phyloP scores from a whole-genome alignment of 208 protist genomes.

The Trichomonas tenax region DNA sequence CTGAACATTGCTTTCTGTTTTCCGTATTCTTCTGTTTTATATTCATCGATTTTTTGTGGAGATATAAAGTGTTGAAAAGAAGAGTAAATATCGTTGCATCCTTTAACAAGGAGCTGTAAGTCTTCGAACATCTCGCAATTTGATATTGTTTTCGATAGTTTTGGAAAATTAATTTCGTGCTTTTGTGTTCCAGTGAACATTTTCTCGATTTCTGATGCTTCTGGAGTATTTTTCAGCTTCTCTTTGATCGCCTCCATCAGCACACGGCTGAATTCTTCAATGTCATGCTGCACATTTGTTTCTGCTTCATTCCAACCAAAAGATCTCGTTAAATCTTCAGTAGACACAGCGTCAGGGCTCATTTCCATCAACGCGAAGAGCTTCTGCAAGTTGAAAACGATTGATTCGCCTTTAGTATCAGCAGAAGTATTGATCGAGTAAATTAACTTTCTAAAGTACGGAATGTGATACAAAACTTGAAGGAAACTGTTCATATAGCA shows the following conservation, averaged over 20 bases:
- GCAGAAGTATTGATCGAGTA: not conserved
- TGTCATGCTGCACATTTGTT: not conserved
- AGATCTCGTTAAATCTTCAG: not conserved
- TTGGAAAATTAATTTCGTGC: not conserved
- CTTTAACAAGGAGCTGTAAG: not conserved
- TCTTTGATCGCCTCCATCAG: not conserved
- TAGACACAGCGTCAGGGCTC: not conserved
- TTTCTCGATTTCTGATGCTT: not conserved
- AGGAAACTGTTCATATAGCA: constrained; percentile 1
- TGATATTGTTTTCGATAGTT: not conserved
- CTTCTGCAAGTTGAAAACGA: not conserved
- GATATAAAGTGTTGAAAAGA: not conserved
- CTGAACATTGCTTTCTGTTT: constrained; percentile 58
- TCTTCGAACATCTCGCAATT: not conserved
- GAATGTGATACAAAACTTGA: not conserved
- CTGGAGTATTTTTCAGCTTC: not conserved
- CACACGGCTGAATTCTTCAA: not conserved
- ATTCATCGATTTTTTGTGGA: constrained; percentile 58
- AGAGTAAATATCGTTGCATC: not conserved
- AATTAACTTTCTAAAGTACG: not conserved
- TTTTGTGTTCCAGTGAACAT: not conserved
- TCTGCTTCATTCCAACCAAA: not conserved
- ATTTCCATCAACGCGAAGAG: not conserved
- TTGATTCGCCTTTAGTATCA: not conserved
- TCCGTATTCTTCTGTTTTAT: constrained; percentile 55